Conservation (phyloP, 208 protist genomes). For the Leishmania mexicana region DNA sequence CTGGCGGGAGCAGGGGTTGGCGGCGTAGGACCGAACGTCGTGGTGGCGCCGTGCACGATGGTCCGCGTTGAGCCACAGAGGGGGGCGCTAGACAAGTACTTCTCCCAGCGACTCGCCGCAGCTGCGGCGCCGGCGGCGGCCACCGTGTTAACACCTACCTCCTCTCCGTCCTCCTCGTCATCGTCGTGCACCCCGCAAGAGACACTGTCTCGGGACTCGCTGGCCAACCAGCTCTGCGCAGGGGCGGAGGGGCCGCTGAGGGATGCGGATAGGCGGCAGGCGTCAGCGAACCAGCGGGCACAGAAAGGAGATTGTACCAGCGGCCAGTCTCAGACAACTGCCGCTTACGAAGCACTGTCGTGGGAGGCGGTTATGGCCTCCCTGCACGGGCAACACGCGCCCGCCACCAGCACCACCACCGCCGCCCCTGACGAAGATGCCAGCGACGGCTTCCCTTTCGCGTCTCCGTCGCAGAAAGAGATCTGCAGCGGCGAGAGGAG, state of each 20-base stretch:
- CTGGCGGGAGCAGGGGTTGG: not conserved
- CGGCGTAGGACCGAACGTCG: constrained; percentile 18
- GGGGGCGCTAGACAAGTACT: constrained; percentile 76
- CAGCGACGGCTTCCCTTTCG: not conserved
- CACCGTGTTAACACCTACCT: not conserved
- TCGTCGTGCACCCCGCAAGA: not conserved
- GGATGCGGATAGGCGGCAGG: not conserved
- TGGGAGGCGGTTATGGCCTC: constrained; percentile 36
- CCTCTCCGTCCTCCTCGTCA: not conserved
- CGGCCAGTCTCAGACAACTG: not conserved
- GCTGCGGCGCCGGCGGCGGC: not conserved
- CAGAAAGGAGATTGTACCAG: not conserved
- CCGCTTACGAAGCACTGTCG: constrained; percentile 17
- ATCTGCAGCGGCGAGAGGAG: not conserved
- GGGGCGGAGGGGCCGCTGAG: not conserved
- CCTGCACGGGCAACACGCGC: not conserved
- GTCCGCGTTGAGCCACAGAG: constrained; percentile 80
- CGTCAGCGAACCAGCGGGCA: not conserved
- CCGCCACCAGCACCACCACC: not conserved
- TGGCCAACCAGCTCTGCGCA: not conserved
- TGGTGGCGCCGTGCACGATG: constrained; percentile 64
- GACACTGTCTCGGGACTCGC: not conserved
- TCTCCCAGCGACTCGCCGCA: constrained; percentile 33
- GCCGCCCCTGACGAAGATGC: too few relatives aligned
- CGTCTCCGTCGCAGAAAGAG: not conserved